phyloP scores from a whole-genome alignment of 108 stramenopile species.

The Aureococcus anophagefferens region DNA sequence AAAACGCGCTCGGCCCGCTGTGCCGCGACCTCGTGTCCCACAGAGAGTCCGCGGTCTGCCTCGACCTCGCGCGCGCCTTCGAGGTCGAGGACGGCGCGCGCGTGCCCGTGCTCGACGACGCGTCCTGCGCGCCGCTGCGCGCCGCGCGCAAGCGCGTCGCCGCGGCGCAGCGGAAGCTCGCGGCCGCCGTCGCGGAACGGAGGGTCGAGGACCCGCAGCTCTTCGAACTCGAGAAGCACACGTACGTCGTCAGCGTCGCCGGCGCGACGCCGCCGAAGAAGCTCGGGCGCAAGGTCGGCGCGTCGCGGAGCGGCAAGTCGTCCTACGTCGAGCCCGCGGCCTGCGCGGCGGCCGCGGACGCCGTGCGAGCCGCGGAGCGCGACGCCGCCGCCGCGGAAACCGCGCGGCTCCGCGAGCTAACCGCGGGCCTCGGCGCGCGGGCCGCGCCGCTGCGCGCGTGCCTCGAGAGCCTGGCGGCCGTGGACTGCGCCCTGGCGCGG shows the following conservation, averaged over 20 bases:
- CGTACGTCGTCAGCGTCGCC: neutral
- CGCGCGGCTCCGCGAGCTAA: neutral
- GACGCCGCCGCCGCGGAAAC: neutral
- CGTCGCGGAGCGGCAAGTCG: neutral
- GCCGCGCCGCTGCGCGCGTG: neutral
- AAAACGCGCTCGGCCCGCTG: too few relatives aligned
- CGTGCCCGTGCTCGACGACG: too few relatives aligned
- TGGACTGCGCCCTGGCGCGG: neutral
- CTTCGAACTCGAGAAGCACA: neutral
- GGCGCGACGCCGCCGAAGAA: neutral
- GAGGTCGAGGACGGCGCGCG: too few relatives aligned
- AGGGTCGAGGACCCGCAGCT: neutral
- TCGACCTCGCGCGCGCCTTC: too few relatives aligned
- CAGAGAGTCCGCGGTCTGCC: too few relatives aligned
- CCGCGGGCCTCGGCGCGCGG: neutral
- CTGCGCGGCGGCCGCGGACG: neutral
- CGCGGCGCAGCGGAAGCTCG: too few relatives aligned
- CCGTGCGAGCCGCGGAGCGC: neutral
- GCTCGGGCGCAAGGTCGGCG: neutral
- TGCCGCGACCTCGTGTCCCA: too few relatives aligned
- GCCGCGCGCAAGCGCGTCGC: too few relatives aligned
- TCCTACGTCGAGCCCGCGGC: neutral
- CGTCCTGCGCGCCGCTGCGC: too few relatives aligned
- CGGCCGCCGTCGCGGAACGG: too few relatives aligned
- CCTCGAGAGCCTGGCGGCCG: neutral